Evolutionary conservation across 306 rosid species (phyloP).

Genomic region (Crataegus laevigata): DNA sequence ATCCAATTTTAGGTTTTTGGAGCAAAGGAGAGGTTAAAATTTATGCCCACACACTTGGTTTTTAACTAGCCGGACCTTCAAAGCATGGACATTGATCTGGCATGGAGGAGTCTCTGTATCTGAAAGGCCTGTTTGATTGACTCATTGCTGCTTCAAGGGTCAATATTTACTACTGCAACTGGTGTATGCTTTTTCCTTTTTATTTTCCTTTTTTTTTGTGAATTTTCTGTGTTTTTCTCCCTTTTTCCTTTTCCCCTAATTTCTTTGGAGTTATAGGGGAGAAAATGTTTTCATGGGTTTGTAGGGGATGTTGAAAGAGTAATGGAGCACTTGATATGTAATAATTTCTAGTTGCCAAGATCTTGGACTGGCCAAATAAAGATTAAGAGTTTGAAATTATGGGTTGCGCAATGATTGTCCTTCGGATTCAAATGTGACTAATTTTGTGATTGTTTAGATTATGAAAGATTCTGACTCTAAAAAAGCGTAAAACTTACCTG

Average conservation of each 20-base stretch:
- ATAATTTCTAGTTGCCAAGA: not conserved
- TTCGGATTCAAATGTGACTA: not conserved
- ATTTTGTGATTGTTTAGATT: not conserved
- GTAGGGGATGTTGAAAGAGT: not conserved
- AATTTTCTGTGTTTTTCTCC: conserved; percentile 8
- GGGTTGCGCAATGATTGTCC: not conserved
- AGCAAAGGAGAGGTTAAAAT: conserved; percentile 22
- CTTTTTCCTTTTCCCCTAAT: conserved; percentile 41
- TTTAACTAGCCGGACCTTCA: conserved; percentile 24
- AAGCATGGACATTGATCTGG: conserved; percentile 12
- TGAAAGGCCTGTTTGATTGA: not conserved
- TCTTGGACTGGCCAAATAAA: not conserved
- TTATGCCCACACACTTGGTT: conserved; percentile 29
- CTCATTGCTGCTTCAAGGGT: conserved; percentile 23
- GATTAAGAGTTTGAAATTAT: not conserved
- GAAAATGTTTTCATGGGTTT: conserved; percentile 14
- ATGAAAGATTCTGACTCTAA: not conserved
- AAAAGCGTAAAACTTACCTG: not conserved
- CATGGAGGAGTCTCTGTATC: conserved; percentile 19
- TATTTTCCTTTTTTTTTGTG: conserved; percentile 10
- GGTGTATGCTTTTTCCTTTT: conserved; percentile 32
- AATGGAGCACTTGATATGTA: not conserved
- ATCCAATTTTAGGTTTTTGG: conserved; percentile 32
- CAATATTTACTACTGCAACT: conserved; percentile 21
- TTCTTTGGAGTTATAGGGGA: conserved; percentile 26